Conservation (phyloP, 2,329 filamentous ascomycete species). For the Aspergillus costaricaensis region DNA sequence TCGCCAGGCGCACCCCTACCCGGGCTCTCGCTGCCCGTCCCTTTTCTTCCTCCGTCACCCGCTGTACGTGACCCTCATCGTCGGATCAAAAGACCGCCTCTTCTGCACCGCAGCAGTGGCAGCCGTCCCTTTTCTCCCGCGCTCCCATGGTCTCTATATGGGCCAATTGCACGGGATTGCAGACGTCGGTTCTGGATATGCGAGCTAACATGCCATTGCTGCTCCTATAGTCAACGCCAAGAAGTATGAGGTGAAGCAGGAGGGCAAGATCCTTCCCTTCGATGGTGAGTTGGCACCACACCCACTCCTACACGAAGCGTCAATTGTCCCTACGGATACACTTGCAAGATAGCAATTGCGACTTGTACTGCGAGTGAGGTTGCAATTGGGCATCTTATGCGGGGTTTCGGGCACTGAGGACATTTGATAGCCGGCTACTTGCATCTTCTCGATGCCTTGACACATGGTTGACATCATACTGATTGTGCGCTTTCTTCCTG, state of each 20-base stretch:
- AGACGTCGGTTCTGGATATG: background rate
- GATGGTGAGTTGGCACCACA: slow-evolving; percentile 43
- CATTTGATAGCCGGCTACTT: background rate
- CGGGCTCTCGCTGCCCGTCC: slow-evolving; percentile 46
- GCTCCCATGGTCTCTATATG: slow-evolving; percentile 26
- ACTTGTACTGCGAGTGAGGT: background rate
- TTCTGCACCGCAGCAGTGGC: slow-evolving; percentile 17
- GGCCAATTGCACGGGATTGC: background rate
- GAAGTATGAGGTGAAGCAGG: slow-evolving; percentile 45
- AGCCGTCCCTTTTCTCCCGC: slow-evolving; percentile 18
- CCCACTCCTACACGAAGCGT: slow-evolving; percentile 6
- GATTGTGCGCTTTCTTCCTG: slow-evolving; percentile 8
- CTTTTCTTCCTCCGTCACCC: slow-evolving; percentile 48
- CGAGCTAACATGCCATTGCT: slow-evolving; percentile 28
- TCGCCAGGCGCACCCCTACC: slow-evolving; percentile 49
- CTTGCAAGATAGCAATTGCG: background rate
- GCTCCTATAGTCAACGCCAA: slow-evolving; percentile 35
- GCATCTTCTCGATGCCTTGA: background rate
- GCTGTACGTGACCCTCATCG: slow-evolving; percentile 46
- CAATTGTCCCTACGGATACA: slow-evolving; percentile 15
- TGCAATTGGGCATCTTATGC: slow-evolving; percentile 11
- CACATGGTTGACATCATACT: slow-evolving; percentile 17
- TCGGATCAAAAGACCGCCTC: slow-evolving; percentile 26
- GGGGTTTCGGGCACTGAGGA: background rate
- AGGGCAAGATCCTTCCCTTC: slow-evolving; percentile 48